phyloP scores from a whole-genome alignment of 1,284 basidiomycete species.

The Pascua guehoae region DNA sequence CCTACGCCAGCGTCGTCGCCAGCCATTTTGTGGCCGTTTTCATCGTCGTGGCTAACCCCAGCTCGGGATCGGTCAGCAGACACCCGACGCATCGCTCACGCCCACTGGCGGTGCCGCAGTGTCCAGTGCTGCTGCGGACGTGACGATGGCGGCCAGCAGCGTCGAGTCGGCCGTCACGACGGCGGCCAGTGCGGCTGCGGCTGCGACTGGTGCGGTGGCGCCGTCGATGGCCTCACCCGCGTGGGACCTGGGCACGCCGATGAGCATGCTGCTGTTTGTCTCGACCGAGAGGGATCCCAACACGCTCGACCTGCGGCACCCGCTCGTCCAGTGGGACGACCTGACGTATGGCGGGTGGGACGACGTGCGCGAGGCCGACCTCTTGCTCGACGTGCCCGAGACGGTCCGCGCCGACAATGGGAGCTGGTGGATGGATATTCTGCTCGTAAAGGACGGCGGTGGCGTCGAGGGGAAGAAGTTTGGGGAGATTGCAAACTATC shows the following conservation, averaged over 20 bases:
- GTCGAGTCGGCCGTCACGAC: not conserved
- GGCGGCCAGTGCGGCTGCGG: slow-evolving; percentile 9
- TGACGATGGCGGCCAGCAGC: no score
- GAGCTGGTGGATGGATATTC: slow-evolving; percentile 77
- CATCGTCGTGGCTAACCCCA: not conserved
- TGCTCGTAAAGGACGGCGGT: slow-evolving; percentile 62
- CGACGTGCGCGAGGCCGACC: slow-evolving; percentile 62
- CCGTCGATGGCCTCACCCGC: slow-evolving; percentile 28
- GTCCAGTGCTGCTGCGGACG: not conserved
- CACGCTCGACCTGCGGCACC: slow-evolving; percentile 52
- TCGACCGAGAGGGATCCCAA: slow-evolving; percentile 48
- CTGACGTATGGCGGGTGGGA: slow-evolving; percentile 79
- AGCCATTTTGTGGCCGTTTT: no score
- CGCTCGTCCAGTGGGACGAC: slow-evolving; percentile 62
- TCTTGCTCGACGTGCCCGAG: slow-evolving; percentile 72
- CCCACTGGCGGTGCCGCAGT: slow-evolving; percentile 8
- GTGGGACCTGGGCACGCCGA: slow-evolving; percentile 48
- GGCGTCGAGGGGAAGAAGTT: slow-evolving; percentile 60
- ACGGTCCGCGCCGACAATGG: slow-evolving; percentile 66
- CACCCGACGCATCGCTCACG: slow-evolving; percentile 15
- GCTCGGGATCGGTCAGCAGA: not conserved
- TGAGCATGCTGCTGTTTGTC: slow-evolving; percentile 68
- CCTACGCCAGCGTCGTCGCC: no score
- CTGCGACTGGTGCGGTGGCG: slow-evolving; percentile 2
- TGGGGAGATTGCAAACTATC: slow-evolving; percentile 64